Evolutionary conservation across 2,329 filamentous ascomycete genomes (phyloP).

Genomic region (Aspergillus luchuensis): DNA sequence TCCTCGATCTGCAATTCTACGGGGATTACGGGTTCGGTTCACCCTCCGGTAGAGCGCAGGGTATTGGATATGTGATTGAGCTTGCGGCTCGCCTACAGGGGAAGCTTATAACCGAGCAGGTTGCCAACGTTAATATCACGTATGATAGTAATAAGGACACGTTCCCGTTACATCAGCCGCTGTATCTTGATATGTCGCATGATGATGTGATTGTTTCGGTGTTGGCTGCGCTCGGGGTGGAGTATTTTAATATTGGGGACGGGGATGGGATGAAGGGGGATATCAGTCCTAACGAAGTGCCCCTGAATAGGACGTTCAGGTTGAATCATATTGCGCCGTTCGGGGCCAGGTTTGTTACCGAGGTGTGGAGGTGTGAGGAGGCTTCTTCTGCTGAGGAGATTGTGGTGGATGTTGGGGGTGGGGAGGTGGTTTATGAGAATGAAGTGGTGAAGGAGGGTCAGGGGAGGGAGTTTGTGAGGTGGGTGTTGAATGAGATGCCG

Average conservation of each 20-base stretch:
- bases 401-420: constrained; percentile 41
- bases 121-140: constrained; percentile 56
- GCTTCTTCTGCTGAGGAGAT: constrained; percentile 22
- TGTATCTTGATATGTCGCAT: constrained; percentile 58
- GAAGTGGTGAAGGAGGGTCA: too few species aligned
- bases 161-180: constrained; percentile 52
- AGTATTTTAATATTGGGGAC: constrained; percentile 50
- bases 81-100: constrained; percentile 52
- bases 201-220: constrained; percentile 56
- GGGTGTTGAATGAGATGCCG: constrained; percentile 34
- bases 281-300: constrained; percentile 29
- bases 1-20: constrained; percentile 55
- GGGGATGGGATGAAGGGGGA: constrained; percentile 26
- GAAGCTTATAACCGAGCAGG: constrained; percentile 51
- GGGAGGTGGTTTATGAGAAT: constrained; percentile 28
- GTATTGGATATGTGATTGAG: constrained; percentile 57
- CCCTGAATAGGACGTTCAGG: constrained; percentile 52
- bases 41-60: constrained; percentile 55
- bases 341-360: constrained; percentile 57
- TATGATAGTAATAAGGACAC: constrained; percentile 48
- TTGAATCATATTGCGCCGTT: constrained; percentile 58
- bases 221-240: constrained; percentile 55
- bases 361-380: constrained; percentile 56
- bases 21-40: constrained; percentile 51
- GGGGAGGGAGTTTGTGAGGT: constrained; percentile 29